A percentile compares a stretch with the other conserved stretches of the same genome.
phyloP scores from a whole-genome alignment of 805 yeast genomes.

The Saccharomycopsis babjevae region DNA sequence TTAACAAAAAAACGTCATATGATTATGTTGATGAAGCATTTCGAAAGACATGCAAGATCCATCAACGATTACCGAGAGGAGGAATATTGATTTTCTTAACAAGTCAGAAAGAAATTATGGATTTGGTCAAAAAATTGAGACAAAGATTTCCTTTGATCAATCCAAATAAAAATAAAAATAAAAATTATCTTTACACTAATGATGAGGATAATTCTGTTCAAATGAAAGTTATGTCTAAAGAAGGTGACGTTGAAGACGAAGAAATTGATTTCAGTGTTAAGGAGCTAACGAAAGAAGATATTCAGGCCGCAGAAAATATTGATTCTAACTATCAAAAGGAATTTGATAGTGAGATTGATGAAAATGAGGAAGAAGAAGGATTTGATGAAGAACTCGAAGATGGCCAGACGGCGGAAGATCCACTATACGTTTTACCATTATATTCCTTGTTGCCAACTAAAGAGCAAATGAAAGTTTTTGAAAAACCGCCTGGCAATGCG shows the following conservation, averaged over 20 bases:
- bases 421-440: constrained; percentile 81
- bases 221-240: constrained; percentile 36
- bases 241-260: constrained; percentile 73
- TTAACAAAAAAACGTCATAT: constrained; percentile 65
- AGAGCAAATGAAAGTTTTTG: constrained; percentile 89
- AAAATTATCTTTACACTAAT: constrained; percentile 17
- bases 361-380: constrained; percentile 41
- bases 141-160: constrained; percentile 48
- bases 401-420: constrained; percentile 63
- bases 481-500: constrained; percentile 74
- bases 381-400: constrained; percentile 62
- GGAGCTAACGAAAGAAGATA: constrained; percentile 22
- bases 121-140: constrained; percentile 59
- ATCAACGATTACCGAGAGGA: constrained; percentile 79
- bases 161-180: constrained; percentile 18
- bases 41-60: constrained; percentile 78
- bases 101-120: constrained; percentile 85
- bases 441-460: constrained; percentile 89
- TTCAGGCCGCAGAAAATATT: constrained; percentile 23
- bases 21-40: constrained; percentile 84
- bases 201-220: constrained; percentile 26
- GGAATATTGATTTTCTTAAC: constrained; percentile 87
- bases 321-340: constrained; percentile 21
- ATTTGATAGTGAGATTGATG: constrained; percentile 28
- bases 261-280: constrained; percentile 58